Evolutionary conservation across 2,329 filamentous ascomycete species (phyloP).

Genomic region (Diplodia seriata): DNA sequence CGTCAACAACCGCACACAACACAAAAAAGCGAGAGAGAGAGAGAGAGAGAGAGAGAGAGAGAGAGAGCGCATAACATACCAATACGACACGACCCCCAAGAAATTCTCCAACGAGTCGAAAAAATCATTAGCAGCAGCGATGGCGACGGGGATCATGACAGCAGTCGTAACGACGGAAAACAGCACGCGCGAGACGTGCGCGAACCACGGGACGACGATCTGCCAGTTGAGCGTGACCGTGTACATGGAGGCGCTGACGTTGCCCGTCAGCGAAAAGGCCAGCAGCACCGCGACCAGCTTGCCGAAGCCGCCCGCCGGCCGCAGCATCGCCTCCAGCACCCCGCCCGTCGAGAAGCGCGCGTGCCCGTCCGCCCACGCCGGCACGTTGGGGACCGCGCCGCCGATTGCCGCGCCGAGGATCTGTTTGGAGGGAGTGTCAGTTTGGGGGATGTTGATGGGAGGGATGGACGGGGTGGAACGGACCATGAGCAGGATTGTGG

Average conservation of each 20-base stretch:
- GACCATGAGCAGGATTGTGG: slow-evolving; percentile 66
- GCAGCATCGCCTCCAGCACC: slow-evolving; percentile 66
- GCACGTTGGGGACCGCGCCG: slow-evolving; percentile 62
- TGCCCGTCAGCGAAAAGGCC: slow-evolving; percentile 61
- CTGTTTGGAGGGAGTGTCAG: neutral
- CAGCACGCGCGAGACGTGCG: slow-evolving; percentile 3
- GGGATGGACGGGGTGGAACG: too few species aligned
- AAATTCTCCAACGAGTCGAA: slow-evolving; percentile 60
- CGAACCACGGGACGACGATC: slow-evolving; percentile 54
- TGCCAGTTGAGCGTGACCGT: slow-evolving; percentile 70
- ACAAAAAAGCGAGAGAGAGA: too few species aligned
- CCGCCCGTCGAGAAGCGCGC: slow-evolving; percentile 62
- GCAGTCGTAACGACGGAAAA: slow-evolving; percentile 61
- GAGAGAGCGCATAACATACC: slow-evolving; percentile 33
- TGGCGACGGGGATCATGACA: slow-evolving; percentile 65
- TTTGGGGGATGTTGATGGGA: too few species aligned
- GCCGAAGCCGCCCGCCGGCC: slow-evolving; percentile 65
- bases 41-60: too few species aligned
- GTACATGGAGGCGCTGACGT: slow-evolving; percentile 67
- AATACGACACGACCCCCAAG: slow-evolving; percentile 47
- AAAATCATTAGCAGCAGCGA: slow-evolving; percentile 63
- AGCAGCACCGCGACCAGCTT: slow-evolving; percentile 68
- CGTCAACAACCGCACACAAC: too few species aligned
- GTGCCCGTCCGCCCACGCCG: slow-evolving; percentile 56
- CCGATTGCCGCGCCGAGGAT: slow-evolving; percentile 68